Evolutionary conservation across 169 alveolate genomes (phyloP).

Genomic region (Plasmodium adleri): DNA sequence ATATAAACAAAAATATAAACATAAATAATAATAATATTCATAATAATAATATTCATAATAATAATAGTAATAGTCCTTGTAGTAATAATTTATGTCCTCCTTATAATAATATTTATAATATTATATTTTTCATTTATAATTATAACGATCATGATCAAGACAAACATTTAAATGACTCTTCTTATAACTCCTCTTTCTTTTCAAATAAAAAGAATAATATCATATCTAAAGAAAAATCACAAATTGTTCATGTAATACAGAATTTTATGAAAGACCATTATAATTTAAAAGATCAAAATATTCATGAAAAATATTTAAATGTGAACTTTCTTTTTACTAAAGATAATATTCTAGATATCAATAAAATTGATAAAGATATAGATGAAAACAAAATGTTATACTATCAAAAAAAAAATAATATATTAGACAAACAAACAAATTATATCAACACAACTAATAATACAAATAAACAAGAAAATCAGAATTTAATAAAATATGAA

Average conservation of each 20-base stretch:
- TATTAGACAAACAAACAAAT: background rate
- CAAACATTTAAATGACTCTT: background rate
- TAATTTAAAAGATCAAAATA: background rate
- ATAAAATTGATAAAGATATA: conserved; percentile 1
- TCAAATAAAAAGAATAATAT: background rate
- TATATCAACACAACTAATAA: background rate
- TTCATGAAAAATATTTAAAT: conserved; percentile 17
- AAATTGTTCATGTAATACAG: conserved; percentile 11
- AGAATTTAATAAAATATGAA: background rate
- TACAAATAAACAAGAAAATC: background rate
- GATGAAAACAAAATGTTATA: background rate
- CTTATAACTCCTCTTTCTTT: too few relatives aligned
- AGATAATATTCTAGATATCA: conserved; percentile 9
- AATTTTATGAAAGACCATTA: conserved; percentile 29
- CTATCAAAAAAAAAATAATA: background rate
- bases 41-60: too few relatives aligned
- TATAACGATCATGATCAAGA: conserved; percentile 9
- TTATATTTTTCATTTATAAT: conserved; percentile 43
- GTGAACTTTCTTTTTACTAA: conserved; percentile 28
- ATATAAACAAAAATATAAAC: too few relatives aligned
- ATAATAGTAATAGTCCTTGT: too few relatives aligned
- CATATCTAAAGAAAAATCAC: conserved; percentile 15
- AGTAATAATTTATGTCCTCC: too few relatives aligned
- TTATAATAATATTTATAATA: conserved; percentile 10
- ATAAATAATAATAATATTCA: too few relatives aligned